A percentile compares a stretch with the other conserved stretches of the same genome.
Evolutionary conservation across 106 monocot species (phyloP).

Genomic region (Dendrobium catenatum): DNA sequence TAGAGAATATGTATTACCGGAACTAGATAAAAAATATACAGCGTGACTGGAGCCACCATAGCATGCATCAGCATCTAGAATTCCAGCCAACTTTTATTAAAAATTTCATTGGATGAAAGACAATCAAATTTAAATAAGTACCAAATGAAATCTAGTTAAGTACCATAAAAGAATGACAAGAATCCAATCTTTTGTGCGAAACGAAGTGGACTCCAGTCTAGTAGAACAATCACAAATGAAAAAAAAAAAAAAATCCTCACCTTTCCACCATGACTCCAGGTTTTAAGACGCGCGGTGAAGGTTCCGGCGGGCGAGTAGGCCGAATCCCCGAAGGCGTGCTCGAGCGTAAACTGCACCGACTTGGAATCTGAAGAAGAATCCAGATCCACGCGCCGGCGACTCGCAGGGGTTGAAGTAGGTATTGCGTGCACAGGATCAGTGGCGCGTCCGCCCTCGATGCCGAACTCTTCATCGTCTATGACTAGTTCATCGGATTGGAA

Average conservation of each 20-base stretch:
- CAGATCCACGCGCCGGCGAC: conserved; percentile 18
- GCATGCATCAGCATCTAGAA: neutral
- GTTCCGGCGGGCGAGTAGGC: conserved; percentile 68
- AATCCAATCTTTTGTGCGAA: neutral
- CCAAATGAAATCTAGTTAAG: neutral
- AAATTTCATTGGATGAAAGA: neutral
- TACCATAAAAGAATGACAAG: neutral
- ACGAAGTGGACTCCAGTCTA: neutral
- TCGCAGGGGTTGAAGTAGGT: conserved; percentile 14
- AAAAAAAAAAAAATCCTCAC: conserved; percentile 6
- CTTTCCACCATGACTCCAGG: conserved; percentile 60
- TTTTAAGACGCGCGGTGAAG: conserved; percentile 86
- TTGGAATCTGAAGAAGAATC: conserved; percentile 43
- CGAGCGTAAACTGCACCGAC: conserved; percentile 72
- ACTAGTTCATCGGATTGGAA: conserved; percentile 80
- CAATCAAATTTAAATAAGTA: neutral
- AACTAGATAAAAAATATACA: neutral
- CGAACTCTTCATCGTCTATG: conserved; percentile 67
- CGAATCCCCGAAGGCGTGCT: conserved; percentile 62
- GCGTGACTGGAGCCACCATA: neutral
- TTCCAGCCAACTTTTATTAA: neutral
- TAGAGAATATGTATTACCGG: neutral
- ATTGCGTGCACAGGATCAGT: neutral
- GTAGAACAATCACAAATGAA: neutral
- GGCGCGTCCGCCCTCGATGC: conserved; percentile 29